Percentiles rank a stretch among this genome's conserved stretches.
Evolutionary conservation across 768 basidiomycete species (phyloP).

Genomic region (Coprinopsis cinerea): DNA sequence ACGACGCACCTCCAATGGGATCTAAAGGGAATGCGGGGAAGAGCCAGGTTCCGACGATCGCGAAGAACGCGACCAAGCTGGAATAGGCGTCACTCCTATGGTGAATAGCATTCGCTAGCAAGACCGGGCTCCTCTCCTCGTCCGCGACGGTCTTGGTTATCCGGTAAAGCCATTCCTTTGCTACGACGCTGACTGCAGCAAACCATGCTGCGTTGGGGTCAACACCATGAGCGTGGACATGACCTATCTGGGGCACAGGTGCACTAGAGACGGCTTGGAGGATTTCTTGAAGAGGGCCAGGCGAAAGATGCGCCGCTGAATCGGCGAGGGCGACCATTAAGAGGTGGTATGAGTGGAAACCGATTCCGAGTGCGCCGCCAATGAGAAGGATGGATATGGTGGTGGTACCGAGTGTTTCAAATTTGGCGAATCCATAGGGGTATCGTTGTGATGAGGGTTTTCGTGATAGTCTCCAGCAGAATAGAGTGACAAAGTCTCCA

Average conservation of each 20-base stretch:
- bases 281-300: conserved; percentile 60
- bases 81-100: conserved; percentile 98
- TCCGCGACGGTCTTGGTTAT: conserved; percentile 86
- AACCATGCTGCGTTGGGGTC: conserved; percentile 98
- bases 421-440: conserved; percentile 89
- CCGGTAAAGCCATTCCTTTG: conserved; percentile 93
- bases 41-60: conserved; percentile 86
- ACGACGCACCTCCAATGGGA: conserved; percentile 77
- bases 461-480: conserved; percentile 82
- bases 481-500: conserved; percentile 88
- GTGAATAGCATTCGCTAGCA: conserved; percentile 94
- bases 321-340: conserved; percentile 68
- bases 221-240: conserved; percentile 55
- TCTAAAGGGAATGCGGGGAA: conserved; percentile 87
- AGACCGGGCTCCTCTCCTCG: conserved; percentile 84
- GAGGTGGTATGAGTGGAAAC: conserved; percentile 85
- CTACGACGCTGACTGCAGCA: conserved; percentile 69
- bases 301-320: conserved; percentile 55
- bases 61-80: conserved; percentile 83
- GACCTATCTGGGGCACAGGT: conserved; percentile 48
- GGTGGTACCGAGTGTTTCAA: conserved; percentile 92
- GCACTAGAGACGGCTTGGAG: conserved; percentile 51
- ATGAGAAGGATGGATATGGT: conserved; percentile 83
- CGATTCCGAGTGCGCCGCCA: conserved; percentile 78
- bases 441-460: conserved; percentile 74